Percentiles rank a stretch among this genome's conserved stretches.
phyloP scores from a whole-genome alignment of 2,329 filamentous ascomycete species.

The Fusarium beomiforme region DNA sequence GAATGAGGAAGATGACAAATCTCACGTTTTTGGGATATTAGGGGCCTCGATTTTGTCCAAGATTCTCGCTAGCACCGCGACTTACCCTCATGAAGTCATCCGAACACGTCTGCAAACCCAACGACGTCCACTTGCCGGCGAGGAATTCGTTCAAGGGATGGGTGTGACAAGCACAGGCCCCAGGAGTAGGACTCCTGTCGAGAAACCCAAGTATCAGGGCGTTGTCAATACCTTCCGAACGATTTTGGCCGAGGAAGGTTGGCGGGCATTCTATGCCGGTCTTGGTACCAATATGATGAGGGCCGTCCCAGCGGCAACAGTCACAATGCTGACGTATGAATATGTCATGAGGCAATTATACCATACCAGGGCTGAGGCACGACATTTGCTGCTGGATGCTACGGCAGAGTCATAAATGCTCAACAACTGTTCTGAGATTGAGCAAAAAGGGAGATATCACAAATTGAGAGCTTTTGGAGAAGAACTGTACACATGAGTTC shows the following conservation, averaged over 20 bases:
- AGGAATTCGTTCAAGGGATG: slow-evolving; percentile 62
- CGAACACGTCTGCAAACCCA: slow-evolving; percentile 95
- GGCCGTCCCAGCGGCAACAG: slow-evolving; percentile 93
- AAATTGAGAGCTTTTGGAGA: slow-evolving; percentile 17
- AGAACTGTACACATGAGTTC: slow-evolving; percentile 31
- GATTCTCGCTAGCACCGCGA: slow-evolving; percentile 91
- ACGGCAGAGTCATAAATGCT: slow-evolving; percentile 25
- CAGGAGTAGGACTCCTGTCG: slow-evolving; percentile 41
- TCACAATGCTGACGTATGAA: slow-evolving; percentile 98
- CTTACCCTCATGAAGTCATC: slow-evolving; percentile 97
- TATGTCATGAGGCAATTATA: slow-evolving; percentile 70
- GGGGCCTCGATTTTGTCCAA: slow-evolving; percentile 94
- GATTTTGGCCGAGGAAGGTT: slow-evolving; percentile 91
- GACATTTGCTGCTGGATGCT: slow-evolving; percentile 35
- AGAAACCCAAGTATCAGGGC: slow-evolving; percentile 74
- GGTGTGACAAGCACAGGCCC: slow-evolving; percentile 52
- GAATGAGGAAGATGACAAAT: slow-evolving; percentile 47
- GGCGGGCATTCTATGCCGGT: slow-evolving; percentile 95
- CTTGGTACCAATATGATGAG: slow-evolving; percentile 98
- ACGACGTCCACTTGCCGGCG: slow-evolving; percentile 72
- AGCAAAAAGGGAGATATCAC: not conserved
- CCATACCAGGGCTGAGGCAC: slow-evolving; percentile 53
- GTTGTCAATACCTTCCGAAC: slow-evolving; percentile 83
- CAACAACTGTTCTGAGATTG: slow-evolving; percentile 1
- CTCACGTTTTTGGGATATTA: slow-evolving; percentile 85